Conservation (phyloP, 1,284 basidiomycete genomes). For the Tranzscheliella williamsii region DNA sequence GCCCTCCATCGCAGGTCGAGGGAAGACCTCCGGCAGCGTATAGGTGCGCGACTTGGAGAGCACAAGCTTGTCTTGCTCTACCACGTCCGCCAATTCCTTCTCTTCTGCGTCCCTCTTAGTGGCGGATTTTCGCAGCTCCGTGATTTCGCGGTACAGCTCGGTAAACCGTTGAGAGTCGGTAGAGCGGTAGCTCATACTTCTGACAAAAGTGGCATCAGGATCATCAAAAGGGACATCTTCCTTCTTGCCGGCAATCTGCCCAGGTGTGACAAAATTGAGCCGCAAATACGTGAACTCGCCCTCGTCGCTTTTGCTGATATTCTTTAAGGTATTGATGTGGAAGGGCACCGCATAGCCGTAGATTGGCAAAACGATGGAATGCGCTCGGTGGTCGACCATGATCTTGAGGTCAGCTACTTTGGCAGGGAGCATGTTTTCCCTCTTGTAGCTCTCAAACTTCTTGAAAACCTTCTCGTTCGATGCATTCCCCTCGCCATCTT, state of each 20-base stretch:
- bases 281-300: slow-evolving; percentile 91
- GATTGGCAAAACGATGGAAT: slow-evolving; percentile 87
- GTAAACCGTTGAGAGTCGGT: slow-evolving; percentile 86
- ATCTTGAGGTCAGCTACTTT: slow-evolving; percentile 68
- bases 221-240: slow-evolving; percentile 99
- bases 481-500: slow-evolving; percentile 67
- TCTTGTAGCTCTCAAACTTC: slow-evolving; percentile 94
- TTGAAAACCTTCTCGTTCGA: slow-evolving; percentile 75
- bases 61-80: slow-evolving; percentile 87
- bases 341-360: slow-evolving; percentile 95
- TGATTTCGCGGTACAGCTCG: slow-evolving; percentile 86
- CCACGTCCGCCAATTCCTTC: slow-evolving; percentile 96
- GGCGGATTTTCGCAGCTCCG: slow-evolving; percentile 91
- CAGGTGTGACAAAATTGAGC: slow-evolving; percentile 98
- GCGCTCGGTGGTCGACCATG: slow-evolving; percentile 83
- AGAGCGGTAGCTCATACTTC: slow-evolving; percentile 91
- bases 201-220: slow-evolving; percentile 93
- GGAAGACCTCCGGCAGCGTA: slow-evolving; percentile 83
- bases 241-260: slow-evolving; percentile 96
- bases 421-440: slow-evolving; percentile 81
- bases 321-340: slow-evolving; percentile 98
- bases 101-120: slow-evolving; percentile 96
- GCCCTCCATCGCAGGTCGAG: slow-evolving; percentile 88
- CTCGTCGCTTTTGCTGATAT: slow-evolving; percentile 95
- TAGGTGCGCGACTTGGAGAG: slow-evolving; percentile 70